These are phyloP conservation scores for Bryoglossum gracile DNA, from an alignment of 495 filamentous ascomycete species.

Conservation along the genomic window DNA sequence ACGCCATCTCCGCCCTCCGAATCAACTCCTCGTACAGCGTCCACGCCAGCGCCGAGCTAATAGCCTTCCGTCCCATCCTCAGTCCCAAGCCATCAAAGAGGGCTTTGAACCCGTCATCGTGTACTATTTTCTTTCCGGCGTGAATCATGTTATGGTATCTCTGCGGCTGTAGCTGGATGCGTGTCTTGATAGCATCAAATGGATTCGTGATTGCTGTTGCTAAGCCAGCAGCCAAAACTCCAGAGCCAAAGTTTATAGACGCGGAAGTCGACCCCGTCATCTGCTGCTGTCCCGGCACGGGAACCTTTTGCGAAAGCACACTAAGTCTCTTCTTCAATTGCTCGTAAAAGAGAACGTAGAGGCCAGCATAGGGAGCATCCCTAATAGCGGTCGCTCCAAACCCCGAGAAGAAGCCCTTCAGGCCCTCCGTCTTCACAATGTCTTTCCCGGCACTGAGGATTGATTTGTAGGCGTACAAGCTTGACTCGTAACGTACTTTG, in stretches of 20 bases:
- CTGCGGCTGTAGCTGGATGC: conserved; percentile 81
- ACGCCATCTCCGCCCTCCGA: conserved; percentile 60
- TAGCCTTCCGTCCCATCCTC: conserved; percentile 83
- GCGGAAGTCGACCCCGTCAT: conserved; percentile 43
- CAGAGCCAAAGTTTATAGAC: conserved; percentile 77
- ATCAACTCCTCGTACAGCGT: conserved; percentile 94
- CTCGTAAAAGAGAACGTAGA: conserved; percentile 95
- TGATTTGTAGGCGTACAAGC: conserved; percentile 75
- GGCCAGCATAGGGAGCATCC: conserved; percentile 90
- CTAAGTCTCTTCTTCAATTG: conserved; percentile 66
- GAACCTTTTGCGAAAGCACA: conserved; percentile 18
- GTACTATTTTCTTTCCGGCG: conserved; percentile 66
- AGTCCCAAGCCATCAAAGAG: conserved; percentile 83
- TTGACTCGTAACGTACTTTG: conserved; percentile 92
- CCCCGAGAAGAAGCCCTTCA: conserved; percentile 83
- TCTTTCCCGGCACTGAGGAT: conserved; percentile 63
- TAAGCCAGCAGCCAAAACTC: conserved; percentile 67
- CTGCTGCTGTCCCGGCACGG: conserved; percentile 8
- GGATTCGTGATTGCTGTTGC: conserved; percentile 89
- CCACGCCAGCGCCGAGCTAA: conserved; percentile 90
- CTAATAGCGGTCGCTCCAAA: conserved; percentile 90
- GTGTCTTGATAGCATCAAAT: conserved; percentile 93
- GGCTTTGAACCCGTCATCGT: conserved; percentile 70
- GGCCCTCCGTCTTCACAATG: conserved; percentile 66
- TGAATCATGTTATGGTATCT: conserved; percentile 81